Percentiles rank a stretch among this genome's conserved stretches.
Evolutionary conservation across 2,329 filamentous ascomycete genomes (phyloP).

Genomic region (Verticillium nonalfalfae): DNA sequence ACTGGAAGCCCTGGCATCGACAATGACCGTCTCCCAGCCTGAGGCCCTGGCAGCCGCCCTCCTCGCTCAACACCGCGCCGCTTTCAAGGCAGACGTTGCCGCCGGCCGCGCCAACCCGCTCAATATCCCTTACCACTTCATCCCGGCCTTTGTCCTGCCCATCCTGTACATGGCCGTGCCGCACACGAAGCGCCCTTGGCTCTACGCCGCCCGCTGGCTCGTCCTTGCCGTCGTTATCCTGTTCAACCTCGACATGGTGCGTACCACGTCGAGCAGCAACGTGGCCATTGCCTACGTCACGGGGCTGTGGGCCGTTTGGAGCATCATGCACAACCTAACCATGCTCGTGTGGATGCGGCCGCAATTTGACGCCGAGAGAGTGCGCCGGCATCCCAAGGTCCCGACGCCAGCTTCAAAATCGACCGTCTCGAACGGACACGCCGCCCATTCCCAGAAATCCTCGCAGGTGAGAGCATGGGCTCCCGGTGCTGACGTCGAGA

Average conservation of each 20-base stretch:
- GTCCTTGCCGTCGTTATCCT: slow-evolving; percentile 35
- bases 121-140: slow-evolving; percentile 43
- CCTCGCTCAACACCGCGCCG: slow-evolving; percentile 22
- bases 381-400: slow-evolving; percentile 22
- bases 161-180: slow-evolving; percentile 50
- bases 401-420: background rate
- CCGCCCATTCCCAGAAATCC: background rate
- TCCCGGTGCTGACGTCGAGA: slow-evolving; percentile 14
- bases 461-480: background rate
- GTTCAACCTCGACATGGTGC: slow-evolving; percentile 37
- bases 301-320: slow-evolving; percentile 45
- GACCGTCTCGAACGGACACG: background rate
- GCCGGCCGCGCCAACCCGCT: slow-evolving; percentile 38
- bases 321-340: slow-evolving; percentile 39
- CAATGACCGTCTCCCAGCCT: background rate
- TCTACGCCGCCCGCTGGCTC: slow-evolving; percentile 43
- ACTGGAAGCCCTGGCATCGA: background rate
- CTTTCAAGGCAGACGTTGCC: slow-evolving; percentile 27
- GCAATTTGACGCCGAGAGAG: slow-evolving; percentile 50
- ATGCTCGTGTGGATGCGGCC: slow-evolving; percentile 48
- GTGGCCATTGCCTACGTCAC: slow-evolving; percentile 41
- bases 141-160: slow-evolving; percentile 42
- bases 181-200: slow-evolving; percentile 41
- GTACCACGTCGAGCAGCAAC: slow-evolving; percentile 40
- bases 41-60: slow-evolving; percentile 13